Base-by-base conservation (phyloP, 2,329 filamentous ascomycete genomes). In the Chaetomiaceae sp. region DNA sequence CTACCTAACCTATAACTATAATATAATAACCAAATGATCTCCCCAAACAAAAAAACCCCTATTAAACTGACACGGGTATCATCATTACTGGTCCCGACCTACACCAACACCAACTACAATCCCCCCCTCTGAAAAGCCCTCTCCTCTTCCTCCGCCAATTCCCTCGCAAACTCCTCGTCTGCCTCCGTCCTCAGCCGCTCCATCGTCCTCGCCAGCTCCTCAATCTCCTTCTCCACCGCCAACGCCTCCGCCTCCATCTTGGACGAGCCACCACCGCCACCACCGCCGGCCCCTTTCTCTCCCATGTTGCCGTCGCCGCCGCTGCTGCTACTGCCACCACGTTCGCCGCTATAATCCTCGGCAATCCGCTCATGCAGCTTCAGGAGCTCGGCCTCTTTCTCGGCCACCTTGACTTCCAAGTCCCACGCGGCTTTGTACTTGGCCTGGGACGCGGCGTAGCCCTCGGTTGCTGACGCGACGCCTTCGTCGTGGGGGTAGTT, bases 91-190 rank as follows among this genome's bases (percentile, higher is more conserved):
- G n/a, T n/a, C n/a, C n/a, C n/a, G n/a, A n/a, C n/a, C n/a, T n/a
- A n/a, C n/a, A n/a, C 38, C 13, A 27, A 38, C 14, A 34, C 32
- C 32, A 14, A 11, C 6, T n/a, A 27, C 5, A 27, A 25, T 5
- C 40, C 20, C 30, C 32, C 34, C 32, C 50, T 23, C 51, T 29
- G 27, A 41, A 33, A 27, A 23, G 42, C 13, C 51, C 44, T 21
- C 47, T 43, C 48, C 51, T 67, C 65, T 53, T 66, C 62, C 42
- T 63, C 62, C 11, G 61, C 72, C 56, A 79, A 48, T 56, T 74
- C 71, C 55, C 68, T 66, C 27, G 74, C 76, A 55, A 74, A 74
- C 55, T 73, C 69, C 60, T 72, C 76, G 48, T 80, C 75, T 2
- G 72, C 75, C 62, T 76, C 71, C 5, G 75, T 55, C 54, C 68